Evolutionary conservation across 2,329 filamentous ascomycete genomes (phyloP), one percentile per base, ranked within the genome.

Genomic region (Fusarium kyushuense): DNA sequence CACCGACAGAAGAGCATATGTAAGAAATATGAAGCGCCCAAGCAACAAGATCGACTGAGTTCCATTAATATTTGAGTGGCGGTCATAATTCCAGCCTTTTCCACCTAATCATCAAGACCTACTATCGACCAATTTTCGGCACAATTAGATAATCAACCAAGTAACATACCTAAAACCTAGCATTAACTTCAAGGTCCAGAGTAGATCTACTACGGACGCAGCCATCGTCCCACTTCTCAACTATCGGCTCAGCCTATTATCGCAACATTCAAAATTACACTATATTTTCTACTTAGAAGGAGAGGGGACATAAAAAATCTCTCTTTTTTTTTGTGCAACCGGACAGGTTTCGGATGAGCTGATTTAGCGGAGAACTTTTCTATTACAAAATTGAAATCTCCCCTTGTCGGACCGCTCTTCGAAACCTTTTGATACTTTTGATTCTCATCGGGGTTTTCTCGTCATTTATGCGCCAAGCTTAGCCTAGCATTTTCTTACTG

Each of bases 301-400:
- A 38, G 35, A 38, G 35, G 35, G 47, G 41, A 42, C 32, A 27
- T 54, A 53, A 29, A 32, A 36, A 33, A 32, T 5, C 30, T 17
- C 19, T 38, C 10, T 19, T 36, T 25, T 21, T n/a, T 42, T 55
- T 63, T 48, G 40, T 42, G 60, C 58, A 47, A 47, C 60, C 51
- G 49, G 64, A 49, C 40, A 49, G 66, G 66, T 65, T 47, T 57
- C 63, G 38, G 65, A 63, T 69, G 66, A 42, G 49, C 61, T 69
- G 66, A 64, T 36, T 21, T 55, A 33, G 49, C 49, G 35, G 41
- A 47, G 45, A 46, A 27, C 27, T 27, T 27, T 27, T 27, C 49
- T 23, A 23, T 59, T 65, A 46, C 41, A 43, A 61, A 54, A 38
- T 14, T 13, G 21, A 49, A 51, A 51, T 12, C 33, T 14, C 47